Conservation (phyloP, 176 grass and related monocot genomes). For the Oryza glumipatula region DNA sequence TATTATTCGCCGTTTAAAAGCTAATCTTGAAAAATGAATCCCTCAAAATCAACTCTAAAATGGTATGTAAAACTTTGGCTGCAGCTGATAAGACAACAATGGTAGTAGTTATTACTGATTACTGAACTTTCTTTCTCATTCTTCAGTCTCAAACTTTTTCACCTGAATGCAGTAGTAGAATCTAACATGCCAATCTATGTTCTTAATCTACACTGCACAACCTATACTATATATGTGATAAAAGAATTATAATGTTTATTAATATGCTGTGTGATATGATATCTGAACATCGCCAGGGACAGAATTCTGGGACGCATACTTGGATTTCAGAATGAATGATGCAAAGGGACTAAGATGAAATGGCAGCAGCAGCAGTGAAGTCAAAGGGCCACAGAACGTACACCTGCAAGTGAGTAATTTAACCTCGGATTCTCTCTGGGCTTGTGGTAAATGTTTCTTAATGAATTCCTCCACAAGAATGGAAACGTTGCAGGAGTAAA, state of each 20-base stretch:
- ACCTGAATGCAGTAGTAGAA: background rate
- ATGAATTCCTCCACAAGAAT: background rate
- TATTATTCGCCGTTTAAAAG: too few species aligned
- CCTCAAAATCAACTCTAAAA: too few species aligned
- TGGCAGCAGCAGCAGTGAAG: background rate
- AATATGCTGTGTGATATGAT: slow-evolving; percentile 13
- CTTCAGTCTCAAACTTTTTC: background rate
- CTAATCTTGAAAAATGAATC: too few species aligned
- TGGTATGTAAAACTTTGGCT: too few species aligned
- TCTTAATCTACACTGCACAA: background rate
- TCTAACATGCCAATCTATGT: background rate
- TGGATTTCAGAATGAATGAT: slow-evolving; percentile 18
- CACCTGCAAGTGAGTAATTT: slow-evolving; percentile 20
- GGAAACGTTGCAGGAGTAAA: slow-evolving; percentile 23
- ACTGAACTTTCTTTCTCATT: background rate
- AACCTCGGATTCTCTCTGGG: slow-evolving; percentile 37
- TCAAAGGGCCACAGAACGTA: slow-evolving; percentile 12
- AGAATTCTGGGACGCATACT: background rate
- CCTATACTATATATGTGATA: background rate
- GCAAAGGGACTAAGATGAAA: background rate
- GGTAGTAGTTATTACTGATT: too few species aligned
- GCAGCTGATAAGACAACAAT: too few species aligned
- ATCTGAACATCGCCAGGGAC: slow-evolving; percentile 1
- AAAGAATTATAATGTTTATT: background rate
- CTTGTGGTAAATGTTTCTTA: background rate